phyloP scores from a whole-genome alignment of 2,329 filamentous ascomycete genomes.

The Colletotrichum destructivum region DNA sequence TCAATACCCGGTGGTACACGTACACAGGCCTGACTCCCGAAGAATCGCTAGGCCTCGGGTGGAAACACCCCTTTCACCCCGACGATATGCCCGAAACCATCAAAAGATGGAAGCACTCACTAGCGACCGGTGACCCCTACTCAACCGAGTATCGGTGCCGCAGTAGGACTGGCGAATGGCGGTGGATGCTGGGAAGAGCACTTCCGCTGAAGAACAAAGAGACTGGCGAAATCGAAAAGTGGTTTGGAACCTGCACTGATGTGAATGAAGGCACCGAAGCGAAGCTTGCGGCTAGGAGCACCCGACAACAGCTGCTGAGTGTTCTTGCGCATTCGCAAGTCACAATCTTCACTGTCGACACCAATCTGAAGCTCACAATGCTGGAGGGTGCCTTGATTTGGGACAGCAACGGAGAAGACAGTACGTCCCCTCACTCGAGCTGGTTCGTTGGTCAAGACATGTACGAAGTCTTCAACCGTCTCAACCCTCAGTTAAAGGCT shows the following conservation, averaged over 20 bases:
- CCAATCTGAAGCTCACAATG: constrained; percentile 73
- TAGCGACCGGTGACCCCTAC: constrained; percentile 79
- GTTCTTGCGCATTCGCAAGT: constrained; percentile 83
- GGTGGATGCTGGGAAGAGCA: constrained; percentile 85
- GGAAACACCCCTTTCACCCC: constrained; percentile 77
- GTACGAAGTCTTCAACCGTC: constrained; percentile 73
- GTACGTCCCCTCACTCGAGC: constrained; percentile 56
- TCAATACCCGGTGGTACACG: constrained; percentile 83
- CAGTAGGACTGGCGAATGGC: constrained; percentile 77
- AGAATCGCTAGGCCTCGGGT: constrained; percentile 73
- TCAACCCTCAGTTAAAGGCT: constrained; percentile 60
- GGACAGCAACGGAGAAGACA: constrained; percentile 55
- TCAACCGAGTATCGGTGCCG: constrained; percentile 79
- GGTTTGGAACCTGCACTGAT: constrained; percentile 87
- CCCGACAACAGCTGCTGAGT: constrained; percentile 78
- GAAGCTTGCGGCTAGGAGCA: constrained; percentile 75
- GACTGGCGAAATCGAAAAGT: constrained; percentile 79
- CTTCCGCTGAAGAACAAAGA: constrained; percentile 77
- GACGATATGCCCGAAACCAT: constrained; percentile 75
- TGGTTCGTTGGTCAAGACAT: constrained; percentile 74
- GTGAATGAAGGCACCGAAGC: constrained; percentile 82
- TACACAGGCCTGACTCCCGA: constrained; percentile 79
- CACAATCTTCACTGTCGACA: constrained; percentile 81
- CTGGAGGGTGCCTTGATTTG: constrained; percentile 78
- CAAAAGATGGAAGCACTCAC: constrained; percentile 72